These are phyloP conservation scores for Eremothecium gossypii DNA, from an alignment of 1,139 yeast species.

Conservation along the genomic window DNA sequence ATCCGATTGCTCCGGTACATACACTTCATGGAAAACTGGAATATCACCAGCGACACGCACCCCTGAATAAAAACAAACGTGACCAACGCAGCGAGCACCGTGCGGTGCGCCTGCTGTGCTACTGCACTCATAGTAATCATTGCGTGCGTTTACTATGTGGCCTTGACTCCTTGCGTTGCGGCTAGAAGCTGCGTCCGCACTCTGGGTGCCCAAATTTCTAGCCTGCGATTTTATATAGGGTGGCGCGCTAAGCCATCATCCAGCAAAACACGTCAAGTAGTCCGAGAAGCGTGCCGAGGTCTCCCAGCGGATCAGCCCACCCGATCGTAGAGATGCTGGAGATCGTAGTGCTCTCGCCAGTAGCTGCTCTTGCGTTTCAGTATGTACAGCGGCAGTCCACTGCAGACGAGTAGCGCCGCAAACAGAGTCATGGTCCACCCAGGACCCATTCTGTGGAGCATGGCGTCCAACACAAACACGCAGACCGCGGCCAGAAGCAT, in stretches of 20 bases:
- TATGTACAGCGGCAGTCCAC: conserved; percentile 35
- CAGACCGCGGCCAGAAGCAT: conserved; percentile 69
- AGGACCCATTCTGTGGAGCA: conserved; percentile 50
- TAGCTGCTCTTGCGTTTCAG: conserved; percentile 51
- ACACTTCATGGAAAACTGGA: conserved; percentile 13
- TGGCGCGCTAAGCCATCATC: no score
- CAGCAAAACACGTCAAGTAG: no score
- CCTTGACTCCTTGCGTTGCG: no score
- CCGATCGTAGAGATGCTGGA: conserved; percentile 47
- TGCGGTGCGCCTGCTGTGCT: no score
- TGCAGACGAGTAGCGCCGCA: conserved; percentile 41
- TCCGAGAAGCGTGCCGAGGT: no score
- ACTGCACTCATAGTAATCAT: no score
- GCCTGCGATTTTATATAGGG: no score
- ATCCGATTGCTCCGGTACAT: conserved; percentile 11
- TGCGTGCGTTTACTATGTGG: no score
- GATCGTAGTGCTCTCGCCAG: conserved; percentile 59
- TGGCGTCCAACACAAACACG: conserved; percentile 66
- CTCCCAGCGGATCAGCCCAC: conserved; percentile 10
- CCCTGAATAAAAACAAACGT: conserved; percentile 16
- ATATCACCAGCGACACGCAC: conserved; percentile 13
- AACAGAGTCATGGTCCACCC: conserved; percentile 65
- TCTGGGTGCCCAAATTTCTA: no score
- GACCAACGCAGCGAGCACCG: not conserved
- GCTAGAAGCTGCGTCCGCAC: no score